Evolutionary conservation across 2,329 filamentous ascomycete genomes (phyloP).

Genomic region (Trichoderma asperellum): DNA sequence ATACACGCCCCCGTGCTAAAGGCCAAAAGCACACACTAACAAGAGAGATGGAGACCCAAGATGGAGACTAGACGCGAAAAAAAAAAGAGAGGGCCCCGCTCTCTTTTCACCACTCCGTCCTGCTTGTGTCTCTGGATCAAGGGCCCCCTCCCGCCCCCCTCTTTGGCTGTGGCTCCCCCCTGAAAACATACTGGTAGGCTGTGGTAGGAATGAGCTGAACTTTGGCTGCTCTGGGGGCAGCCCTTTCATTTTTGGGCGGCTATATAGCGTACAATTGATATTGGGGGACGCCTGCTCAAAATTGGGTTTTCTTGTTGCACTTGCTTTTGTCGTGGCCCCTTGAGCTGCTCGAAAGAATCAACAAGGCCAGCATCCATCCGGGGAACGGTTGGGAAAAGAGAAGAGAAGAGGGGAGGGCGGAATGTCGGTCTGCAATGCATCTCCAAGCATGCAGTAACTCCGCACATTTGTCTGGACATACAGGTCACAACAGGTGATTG

Average conservation of each 20-base stretch:
- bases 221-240: not conserved
- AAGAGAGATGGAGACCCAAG: constrained; percentile 18
- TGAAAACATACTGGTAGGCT: not conserved
- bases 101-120: constrained; percentile 1
- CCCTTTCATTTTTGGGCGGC: not conserved
- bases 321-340: not conserved
- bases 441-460: constrained; percentile 10
- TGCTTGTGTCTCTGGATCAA: constrained; percentile 6
- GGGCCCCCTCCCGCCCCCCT: constrained; percentile 25
- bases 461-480: not conserved
- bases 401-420: not conserved
- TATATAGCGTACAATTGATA: not conserved
- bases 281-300: not conserved
- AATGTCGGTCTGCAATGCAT: constrained; percentile 26
- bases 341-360: not conserved
- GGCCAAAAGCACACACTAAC: constrained; percentile 12
- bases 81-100: constrained; percentile 7
- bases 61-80: constrained; percentile 14
- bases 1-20: constrained; percentile 18
- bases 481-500: not conserved
- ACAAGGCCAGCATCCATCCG: not conserved
- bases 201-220: constrained; percentile 4
- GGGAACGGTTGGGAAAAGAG: not conserved
- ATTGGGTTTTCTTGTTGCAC: not conserved
- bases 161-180: constrained; percentile 18